Percentiles rank a stretch among this genome's conserved stretches.
Evolutionary conservation across 2,329 filamentous ascomycete genomes (phyloP).

Genomic region (Fusarium verticillioides): DNA sequence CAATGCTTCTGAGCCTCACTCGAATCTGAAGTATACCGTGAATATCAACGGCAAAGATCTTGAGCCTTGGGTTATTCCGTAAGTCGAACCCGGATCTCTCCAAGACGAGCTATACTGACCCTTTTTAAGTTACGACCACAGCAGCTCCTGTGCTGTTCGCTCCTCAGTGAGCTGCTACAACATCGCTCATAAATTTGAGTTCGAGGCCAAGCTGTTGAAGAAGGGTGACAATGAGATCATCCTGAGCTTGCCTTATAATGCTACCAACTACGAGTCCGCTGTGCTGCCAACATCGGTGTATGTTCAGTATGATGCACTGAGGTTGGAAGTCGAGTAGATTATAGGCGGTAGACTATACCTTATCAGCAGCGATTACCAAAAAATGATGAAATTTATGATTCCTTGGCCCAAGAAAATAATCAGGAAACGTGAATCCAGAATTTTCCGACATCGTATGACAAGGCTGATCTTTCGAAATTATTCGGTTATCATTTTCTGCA

Average conservation of each 20-base stretch:
- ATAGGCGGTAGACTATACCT: not conserved
- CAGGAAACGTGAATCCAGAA: not conserved
- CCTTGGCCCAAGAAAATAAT: slow-evolving; percentile 6
- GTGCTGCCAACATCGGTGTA: slow-evolving; percentile 66
- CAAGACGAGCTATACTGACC: not conserved
- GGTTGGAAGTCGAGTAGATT: slow-evolving; percentile 62
- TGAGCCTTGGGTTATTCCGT: slow-evolving; percentile 68
- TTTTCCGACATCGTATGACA: slow-evolving; percentile 23
- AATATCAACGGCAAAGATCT: slow-evolving; percentile 55
- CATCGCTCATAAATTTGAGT: slow-evolving; percentile 67
- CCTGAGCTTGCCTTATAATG: slow-evolving; percentile 68
- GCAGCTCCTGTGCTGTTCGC: slow-evolving; percentile 67
- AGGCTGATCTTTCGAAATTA: not conserved
- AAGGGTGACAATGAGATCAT: slow-evolving; percentile 66
- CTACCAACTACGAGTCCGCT: slow-evolving; percentile 68
- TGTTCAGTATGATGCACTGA: slow-evolving; percentile 73
- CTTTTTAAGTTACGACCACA: slow-evolving; percentile 36
- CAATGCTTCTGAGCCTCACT: slow-evolving; percentile 63
- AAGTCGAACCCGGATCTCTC: slow-evolving; percentile 17
- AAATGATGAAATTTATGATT: not conserved
- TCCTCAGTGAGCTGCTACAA: slow-evolving; percentile 72
- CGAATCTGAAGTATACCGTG: slow-evolving; percentile 62
- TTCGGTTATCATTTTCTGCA: slow-evolving; percentile 5
- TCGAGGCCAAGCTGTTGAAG: slow-evolving; percentile 60
- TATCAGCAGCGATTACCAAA: not conserved